Evolutionary conservation across 176 grass and related monocot genomes (phyloP).

Genomic region (Aegilops tauschii): DNA sequence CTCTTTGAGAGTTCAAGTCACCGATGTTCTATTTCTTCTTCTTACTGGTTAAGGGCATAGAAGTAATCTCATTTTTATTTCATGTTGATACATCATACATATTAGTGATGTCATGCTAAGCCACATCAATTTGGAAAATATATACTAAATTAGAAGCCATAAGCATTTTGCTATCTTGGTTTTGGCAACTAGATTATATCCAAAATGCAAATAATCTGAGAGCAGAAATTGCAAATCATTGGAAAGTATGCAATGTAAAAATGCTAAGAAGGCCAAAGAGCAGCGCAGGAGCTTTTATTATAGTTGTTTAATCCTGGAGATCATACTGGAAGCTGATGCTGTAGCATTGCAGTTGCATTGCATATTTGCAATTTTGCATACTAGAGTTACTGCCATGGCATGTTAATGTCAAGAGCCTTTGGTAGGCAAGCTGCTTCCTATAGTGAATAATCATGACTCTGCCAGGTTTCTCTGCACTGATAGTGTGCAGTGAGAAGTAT

Average conservation of each 20-base stretch:
- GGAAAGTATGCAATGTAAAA: background rate
- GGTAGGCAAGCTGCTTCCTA: constrained; percentile 64
- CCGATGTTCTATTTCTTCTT: background rate
- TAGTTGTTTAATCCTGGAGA: constrained; percentile 7
- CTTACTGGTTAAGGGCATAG: background rate
- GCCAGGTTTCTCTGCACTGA: constrained; percentile 97
- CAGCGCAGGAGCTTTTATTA: background rate
- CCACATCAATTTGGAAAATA: background rate
- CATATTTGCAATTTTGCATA: background rate
- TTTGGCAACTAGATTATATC: background rate
- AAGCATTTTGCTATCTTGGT: background rate
- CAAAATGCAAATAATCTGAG: background rate
- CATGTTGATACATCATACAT: background rate
- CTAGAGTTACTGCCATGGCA: constrained; percentile 69
- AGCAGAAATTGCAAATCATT: background rate
- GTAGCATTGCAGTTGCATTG: constrained; percentile 13
- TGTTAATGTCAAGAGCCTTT: constrained; percentile 71
- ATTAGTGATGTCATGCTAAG: background rate
- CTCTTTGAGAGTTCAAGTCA: background rate
- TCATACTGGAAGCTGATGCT: constrained; percentile 54
- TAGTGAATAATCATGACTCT: constrained; percentile 52
- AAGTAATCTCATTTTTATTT: background rate
- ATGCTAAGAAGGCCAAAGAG: background rate
- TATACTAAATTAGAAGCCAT: background rate
- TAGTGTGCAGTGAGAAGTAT: constrained; percentile 97